These are phyloP conservation scores for Tremella yokohamensis DNA, from an alignment of 768 basidiomycete species.

Conservation along the genomic window DNA sequence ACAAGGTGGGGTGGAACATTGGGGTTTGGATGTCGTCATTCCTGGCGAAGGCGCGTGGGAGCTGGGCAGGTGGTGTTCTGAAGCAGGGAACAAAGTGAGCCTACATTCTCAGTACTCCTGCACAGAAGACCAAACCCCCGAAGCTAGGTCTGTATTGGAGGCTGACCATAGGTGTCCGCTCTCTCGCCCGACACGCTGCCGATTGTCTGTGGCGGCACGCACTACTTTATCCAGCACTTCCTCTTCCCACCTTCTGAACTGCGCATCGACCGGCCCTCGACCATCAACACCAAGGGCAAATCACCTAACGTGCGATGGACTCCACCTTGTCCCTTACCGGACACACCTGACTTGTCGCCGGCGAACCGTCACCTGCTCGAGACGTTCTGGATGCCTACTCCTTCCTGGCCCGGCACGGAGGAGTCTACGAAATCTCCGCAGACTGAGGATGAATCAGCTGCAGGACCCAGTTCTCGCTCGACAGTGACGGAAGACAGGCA, in stretches of 20 bases:
- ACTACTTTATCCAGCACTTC: conserved; percentile 96
- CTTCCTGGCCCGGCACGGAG: conserved; percentile 20
- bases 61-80: conserved; percentile 65
- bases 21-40: conserved; percentile 79
- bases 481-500: conserved; percentile 21
- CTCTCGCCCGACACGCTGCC: conserved; percentile 59
- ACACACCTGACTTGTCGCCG: conserved; percentile 11
- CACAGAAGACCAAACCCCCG: no score
- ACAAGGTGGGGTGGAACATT: conserved; percentile 76
- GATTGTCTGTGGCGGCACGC: conserved; percentile 89
- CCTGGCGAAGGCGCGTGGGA: conserved; percentile 66
- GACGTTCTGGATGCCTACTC: conserved; percentile 37
- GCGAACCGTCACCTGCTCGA: conserved; percentile 21
- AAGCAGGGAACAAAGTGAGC: conserved; percentile 72
- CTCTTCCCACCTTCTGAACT: conserved; percentile 63
- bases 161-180: no score
- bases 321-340: conserved; percentile 32
- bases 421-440: not conserved
- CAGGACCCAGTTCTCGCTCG: conserved; percentile 13
- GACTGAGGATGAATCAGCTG: not conserved
- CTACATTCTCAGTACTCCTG: not conserved
- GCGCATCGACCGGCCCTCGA: conserved; percentile 21
- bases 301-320: conserved; percentile 27
- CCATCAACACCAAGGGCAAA: conserved; percentile 3
- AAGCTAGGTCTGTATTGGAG: no score